A percentile compares a stretch with the other conserved stretches of the same genome.
These are phyloP conservation scores for Paramecium tetraurelia DNA, from an alignment of 73 alveolate genomes.

Conservation along the genomic window DNA sequence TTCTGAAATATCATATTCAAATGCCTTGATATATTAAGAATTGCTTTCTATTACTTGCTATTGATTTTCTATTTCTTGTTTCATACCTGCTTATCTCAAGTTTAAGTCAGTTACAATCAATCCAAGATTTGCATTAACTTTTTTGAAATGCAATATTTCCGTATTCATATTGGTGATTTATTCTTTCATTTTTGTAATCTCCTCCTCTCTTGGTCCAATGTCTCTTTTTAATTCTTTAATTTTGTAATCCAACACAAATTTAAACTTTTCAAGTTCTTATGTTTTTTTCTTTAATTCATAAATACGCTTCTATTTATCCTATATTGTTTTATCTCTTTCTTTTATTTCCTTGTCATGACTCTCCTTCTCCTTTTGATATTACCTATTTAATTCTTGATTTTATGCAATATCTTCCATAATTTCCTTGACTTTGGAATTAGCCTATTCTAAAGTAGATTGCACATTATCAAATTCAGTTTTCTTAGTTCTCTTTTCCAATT, in stretches of 20 bases:
- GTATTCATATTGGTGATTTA: slow-evolving; percentile 81
- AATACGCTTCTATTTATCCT: slow-evolving; percentile 88
- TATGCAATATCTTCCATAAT: slow-evolving; percentile 61
- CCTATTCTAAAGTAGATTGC: slow-evolving; percentile 57
- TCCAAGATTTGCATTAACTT: slow-evolving; percentile 83
- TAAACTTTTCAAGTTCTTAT: slow-evolving; percentile 93
- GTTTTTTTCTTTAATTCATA: slow-evolving; percentile 91
- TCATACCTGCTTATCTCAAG: slow-evolving; percentile 81
- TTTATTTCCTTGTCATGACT: slow-evolving; percentile 66
- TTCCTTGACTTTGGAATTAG: slow-evolving; percentile 67
- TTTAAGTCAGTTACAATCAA: slow-evolving; percentile 78
- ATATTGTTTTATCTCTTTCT: slow-evolving; percentile 88
- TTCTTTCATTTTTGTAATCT: slow-evolving; percentile 80
- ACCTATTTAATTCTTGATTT: slow-evolving; percentile 45
- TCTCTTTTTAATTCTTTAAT: slow-evolving; percentile 94
- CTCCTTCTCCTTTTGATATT: slow-evolving; percentile 62
- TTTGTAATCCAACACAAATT: slow-evolving; percentile 91
- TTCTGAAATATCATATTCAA: slow-evolving; percentile 79
- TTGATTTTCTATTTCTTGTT: slow-evolving; percentile 68
- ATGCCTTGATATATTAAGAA: slow-evolving; percentile 75
- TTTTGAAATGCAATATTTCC: slow-evolving; percentile 75
- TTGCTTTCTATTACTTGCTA: slow-evolving; percentile 64
- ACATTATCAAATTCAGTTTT: slow-evolving; percentile 45
- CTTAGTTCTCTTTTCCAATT: slow-evolving; percentile 62
- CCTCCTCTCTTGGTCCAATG: slow-evolving; percentile 93